These are phyloP conservation scores for Pneumocystis canis DNA, from an alignment of 1,139 yeast species.

Conservation along the genomic window DNA sequence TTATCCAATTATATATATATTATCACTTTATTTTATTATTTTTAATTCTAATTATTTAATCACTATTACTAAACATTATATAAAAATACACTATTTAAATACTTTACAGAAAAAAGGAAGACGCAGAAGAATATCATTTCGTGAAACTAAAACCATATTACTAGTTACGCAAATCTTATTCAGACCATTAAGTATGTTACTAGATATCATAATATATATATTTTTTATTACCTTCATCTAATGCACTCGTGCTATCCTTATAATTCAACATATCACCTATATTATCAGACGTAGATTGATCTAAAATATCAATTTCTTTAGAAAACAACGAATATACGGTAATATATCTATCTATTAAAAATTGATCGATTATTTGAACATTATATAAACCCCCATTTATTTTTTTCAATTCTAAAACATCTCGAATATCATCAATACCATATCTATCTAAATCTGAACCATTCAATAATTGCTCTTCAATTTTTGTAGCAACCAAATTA, in stretches of 20 bases:
- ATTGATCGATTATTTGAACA: slow-evolving; percentile 9
- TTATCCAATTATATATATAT: too few species aligned
- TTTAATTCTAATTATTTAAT: too few species aligned
- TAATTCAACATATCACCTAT: neutral
- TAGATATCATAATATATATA: neutral
- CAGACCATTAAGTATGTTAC: neutral
- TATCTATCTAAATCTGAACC: neutral
- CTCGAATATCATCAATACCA: slow-evolving; percentile 6
- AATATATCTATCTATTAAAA: slow-evolving; percentile 9
- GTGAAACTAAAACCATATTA: neutral
- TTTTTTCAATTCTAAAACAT: slow-evolving; percentile 8
- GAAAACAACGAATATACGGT: slow-evolving; percentile 1
- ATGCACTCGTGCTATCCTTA: neutral
- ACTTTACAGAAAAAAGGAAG: neutral
- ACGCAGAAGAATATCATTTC: neutral
- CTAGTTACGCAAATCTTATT: neutral
- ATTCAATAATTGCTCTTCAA: slow-evolving; percentile 1
- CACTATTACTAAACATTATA: neutral
- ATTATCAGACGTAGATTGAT: neutral
- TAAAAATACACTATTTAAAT: neutral
- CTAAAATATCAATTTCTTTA: neutral
- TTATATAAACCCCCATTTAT: slow-evolving; percentile 11
- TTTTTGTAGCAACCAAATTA: slow-evolving; percentile 2
- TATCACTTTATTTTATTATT: too few species aligned
- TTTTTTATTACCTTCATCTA: neutral